phyloP scores from a whole-genome alignment of 345 rosid genomes.

The Moringa oleifera region DNA sequence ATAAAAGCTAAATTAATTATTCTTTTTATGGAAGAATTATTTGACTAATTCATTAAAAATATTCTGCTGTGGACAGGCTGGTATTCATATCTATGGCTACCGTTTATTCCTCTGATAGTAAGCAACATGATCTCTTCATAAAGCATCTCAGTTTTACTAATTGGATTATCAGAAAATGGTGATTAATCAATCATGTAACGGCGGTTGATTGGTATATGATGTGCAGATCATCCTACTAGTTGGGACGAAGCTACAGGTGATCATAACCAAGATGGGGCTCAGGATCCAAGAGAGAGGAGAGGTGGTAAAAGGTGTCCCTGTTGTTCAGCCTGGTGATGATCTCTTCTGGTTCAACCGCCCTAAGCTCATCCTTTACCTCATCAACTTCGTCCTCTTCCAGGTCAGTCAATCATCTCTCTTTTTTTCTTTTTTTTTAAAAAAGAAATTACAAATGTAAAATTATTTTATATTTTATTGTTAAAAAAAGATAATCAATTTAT shows the following conservation, averaged over 20 bases:
- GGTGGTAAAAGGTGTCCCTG: slow-evolving; percentile 72
- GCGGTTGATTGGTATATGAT: background rate
- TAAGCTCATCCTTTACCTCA: slow-evolving; percentile 66
- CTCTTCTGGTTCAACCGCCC: slow-evolving; percentile 95
- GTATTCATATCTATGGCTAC: slow-evolving; percentile 75
- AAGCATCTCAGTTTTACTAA: too few relatives aligned
- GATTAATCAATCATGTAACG: too few relatives aligned
- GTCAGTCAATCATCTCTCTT: slow-evolving; percentile 21
- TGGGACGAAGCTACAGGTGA: slow-evolving; percentile 91
- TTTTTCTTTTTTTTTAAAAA: background rate
- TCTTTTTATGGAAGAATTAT: too few relatives aligned
- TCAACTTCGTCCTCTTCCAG: slow-evolving; percentile 89
- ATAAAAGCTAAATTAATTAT: too few relatives aligned
- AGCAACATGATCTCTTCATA: slow-evolving; percentile 25
- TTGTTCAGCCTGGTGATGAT: slow-evolving; percentile 78
- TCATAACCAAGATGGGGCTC: slow-evolving; percentile 77
- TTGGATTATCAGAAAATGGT: too few relatives aligned
- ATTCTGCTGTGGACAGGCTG: slow-evolving; percentile 45
- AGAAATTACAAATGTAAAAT: too few relatives aligned
- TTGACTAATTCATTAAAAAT: slow-evolving; percentile 4
- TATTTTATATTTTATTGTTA: too few relatives aligned
- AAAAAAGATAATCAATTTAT: too few relatives aligned
- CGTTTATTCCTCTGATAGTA: slow-evolving; percentile 80
- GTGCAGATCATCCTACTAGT: slow-evolving; percentile 64
- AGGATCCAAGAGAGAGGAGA: slow-evolving; percentile 68